Percentiles rank a stretch among this genome's conserved stretches.
These are phyloP conservation scores for Neurospora sp. DNA, from an alignment of 495 filamentous ascomycete species.

Conservation along the genomic window DNA sequence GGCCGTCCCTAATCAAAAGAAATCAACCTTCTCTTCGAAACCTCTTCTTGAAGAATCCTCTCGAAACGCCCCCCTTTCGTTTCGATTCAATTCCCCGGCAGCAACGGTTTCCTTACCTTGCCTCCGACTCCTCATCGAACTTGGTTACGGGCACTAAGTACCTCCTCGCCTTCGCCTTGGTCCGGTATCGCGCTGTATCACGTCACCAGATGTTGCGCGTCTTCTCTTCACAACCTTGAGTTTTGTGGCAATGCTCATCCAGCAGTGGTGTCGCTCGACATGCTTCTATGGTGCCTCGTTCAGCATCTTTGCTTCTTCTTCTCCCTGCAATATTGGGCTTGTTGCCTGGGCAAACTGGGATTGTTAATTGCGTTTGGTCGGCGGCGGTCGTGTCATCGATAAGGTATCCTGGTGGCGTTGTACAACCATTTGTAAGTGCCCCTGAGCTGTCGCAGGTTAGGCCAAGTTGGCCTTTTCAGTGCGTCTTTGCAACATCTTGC, in stretches of 20 bases:
- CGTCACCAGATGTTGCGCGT: background rate
- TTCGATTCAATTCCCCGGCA: background rate
- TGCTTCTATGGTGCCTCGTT: background rate
- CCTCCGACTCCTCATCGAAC: background rate
- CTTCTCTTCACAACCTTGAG: background rate
- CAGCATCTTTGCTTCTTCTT: background rate
- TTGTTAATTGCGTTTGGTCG: background rate
- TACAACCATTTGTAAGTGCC: background rate
- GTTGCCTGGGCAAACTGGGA: background rate
- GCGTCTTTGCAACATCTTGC: background rate
- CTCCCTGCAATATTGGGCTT: background rate
- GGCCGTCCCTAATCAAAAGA: background rate
- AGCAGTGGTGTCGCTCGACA: background rate
- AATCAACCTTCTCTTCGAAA: background rate
- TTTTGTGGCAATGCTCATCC: too few species aligned
- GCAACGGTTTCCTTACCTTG: background rate
- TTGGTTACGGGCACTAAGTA: background rate
- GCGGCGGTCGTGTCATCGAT: background rate
- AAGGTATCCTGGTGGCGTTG: background rate
- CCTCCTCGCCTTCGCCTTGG: background rate
- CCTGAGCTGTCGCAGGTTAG: background rate
- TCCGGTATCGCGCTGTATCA: background rate
- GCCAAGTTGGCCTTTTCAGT: background rate
- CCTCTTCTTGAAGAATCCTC: background rate
- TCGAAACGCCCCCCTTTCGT: background rate